A percentile compares a stretch with the other conserved stretches of the same genome.
phyloP scores from a whole-genome alignment of 1,139 yeast genomes.

The Arxiozyma slooffiae region DNA sequence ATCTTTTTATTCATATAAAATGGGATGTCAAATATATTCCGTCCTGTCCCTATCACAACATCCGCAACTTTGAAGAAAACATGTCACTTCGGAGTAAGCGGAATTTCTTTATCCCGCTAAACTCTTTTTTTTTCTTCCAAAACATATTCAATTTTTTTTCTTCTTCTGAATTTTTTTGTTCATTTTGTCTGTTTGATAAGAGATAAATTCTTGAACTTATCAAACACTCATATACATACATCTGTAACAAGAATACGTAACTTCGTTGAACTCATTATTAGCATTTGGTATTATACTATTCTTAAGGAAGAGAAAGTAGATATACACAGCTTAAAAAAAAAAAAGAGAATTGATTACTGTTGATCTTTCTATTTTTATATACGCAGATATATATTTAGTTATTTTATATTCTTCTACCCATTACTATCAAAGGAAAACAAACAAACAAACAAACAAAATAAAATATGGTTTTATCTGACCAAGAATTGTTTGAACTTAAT shows the following conservation, averaged over 20 bases:
- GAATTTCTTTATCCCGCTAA: background rate
- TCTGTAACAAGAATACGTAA: too few species aligned
- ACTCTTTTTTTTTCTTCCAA: too few species aligned
- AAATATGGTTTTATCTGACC: slow-evolving; percentile 29
- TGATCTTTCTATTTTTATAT: background rate
- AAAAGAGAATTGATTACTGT: background rate
- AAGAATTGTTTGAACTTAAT: slow-evolving; percentile 55
- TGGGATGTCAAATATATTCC: too few species aligned
- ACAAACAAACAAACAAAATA: background rate
- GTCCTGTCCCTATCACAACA: too few species aligned
- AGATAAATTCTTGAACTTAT: background rate
- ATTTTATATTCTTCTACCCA: background rate
- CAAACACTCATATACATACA: background rate
- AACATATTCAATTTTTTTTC: too few species aligned
- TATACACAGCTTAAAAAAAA: background rate
- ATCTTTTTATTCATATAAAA: too few species aligned
- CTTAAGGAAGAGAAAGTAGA: background rate
- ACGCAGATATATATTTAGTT: background rate
- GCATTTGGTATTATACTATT: too few species aligned
- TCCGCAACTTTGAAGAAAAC: background rate
- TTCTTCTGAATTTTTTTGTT: background rate
- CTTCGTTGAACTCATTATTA: background rate
- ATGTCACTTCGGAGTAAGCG: background rate
- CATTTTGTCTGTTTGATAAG: background rate
- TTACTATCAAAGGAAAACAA: background rate